phyloP scores from a whole-genome alignment of 1,284 basidiomycete species.

The Ceraceosorus guamensis region DNA sequence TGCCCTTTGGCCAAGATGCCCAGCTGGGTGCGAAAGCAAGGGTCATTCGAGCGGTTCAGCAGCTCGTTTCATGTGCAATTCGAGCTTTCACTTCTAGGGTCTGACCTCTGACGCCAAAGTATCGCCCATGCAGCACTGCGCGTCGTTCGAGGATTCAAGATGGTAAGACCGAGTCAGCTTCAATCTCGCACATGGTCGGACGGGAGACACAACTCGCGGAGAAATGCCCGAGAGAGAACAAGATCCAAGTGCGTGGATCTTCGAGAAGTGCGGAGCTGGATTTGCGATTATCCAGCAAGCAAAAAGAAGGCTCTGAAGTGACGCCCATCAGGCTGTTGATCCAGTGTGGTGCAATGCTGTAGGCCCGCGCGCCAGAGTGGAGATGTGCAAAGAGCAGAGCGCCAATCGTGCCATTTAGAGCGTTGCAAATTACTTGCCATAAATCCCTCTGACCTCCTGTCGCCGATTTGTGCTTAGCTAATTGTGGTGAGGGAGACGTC shows the following conservation, averaged over 20 bases:
- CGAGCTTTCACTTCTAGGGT: no score
- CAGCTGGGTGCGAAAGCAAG: conserved; percentile 2
- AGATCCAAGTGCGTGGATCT: background rate
- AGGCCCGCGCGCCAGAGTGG: conserved; percentile 1
- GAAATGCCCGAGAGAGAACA: no score
- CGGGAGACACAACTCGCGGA: no score
- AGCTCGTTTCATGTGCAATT: no score
- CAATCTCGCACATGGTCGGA: background rate
- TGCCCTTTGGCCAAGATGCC: conserved; percentile 27
- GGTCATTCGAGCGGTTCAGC: no score
- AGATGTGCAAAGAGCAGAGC: conserved; percentile 10
- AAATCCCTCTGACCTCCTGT: conserved; percentile 25
- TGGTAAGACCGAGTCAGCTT: background rate
- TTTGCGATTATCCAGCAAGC: conserved; percentile 1
- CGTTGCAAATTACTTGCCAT: conserved; percentile 35
- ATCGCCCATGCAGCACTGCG: conserved; percentile 35
- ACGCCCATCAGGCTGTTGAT: background rate
- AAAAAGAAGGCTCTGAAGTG: background rate
- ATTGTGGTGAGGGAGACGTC: conserved; percentile 3
- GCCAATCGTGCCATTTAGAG: conserved; percentile 11
- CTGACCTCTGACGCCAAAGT: conserved; percentile 27
- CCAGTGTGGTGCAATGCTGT: background rate
- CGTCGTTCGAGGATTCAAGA: background rate
- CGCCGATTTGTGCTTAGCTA: conserved; percentile 14
- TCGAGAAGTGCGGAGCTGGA: conserved; percentile 7